A percentile compares a stretch with the other conserved stretches of the same genome.
Conservation (phyloP, 2,329 filamentous ascomycete species). For the Colletotrichum kahawae region DNA sequence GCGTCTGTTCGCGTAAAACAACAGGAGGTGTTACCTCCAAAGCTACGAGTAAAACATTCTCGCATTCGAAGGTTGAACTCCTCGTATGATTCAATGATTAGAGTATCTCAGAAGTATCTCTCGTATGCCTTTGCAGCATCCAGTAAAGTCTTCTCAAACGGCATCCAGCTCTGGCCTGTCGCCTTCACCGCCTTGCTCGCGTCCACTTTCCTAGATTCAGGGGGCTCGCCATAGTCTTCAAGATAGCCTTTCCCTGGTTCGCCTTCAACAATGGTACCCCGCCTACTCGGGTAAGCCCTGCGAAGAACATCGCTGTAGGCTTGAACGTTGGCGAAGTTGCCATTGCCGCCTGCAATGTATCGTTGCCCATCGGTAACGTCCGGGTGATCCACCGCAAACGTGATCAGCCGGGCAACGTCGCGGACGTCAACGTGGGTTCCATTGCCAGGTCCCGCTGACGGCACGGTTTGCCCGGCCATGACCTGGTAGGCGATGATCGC, state of each 20-base stretch:
- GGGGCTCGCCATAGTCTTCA: constrained; percentile 4
- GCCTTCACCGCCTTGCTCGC: constrained; percentile 16
- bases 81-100: neutral
- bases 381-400: neutral
- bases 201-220: neutral
- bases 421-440: constrained; percentile 18
- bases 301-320: constrained; percentile 9
- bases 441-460: neutral
- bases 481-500: constrained; percentile 26
- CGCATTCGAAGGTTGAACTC: accelerated
- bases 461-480: constrained; percentile 1
- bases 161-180: neutral
- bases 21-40: too few relatives aligned
- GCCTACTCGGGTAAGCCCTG: neutral
- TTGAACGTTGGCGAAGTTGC: constrained; percentile 1
- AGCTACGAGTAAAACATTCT: neutral
- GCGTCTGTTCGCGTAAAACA: neutral
- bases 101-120: neutral
- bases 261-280: constrained; percentile 1
- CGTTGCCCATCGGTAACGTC: neutral
- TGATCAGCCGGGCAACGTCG: constrained; percentile 6
- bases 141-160: constrained; percentile 10
- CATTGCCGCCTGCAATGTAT: neutral
- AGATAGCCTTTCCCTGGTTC: constrained; percentile 9
- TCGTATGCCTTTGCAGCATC: constrained; percentile 19